These are phyloP conservation scores for Aureobasidium musti DNA, from an alignment of 2,329 filamentous ascomycete species.

Conservation along the genomic window DNA sequence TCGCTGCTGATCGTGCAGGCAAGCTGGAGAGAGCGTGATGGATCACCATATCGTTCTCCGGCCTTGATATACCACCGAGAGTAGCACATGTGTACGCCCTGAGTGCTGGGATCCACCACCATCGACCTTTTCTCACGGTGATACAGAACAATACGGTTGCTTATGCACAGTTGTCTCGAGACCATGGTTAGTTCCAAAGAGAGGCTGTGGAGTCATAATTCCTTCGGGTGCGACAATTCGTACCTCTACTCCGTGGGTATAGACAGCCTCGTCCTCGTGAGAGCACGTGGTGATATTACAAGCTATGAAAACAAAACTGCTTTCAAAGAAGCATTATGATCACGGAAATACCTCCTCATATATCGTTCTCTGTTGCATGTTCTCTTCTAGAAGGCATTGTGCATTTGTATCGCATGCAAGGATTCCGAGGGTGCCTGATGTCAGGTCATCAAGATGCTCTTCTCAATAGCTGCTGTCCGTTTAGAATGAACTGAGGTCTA, in stretches of 20 bases:
- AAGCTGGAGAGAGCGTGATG: constrained; percentile 54
- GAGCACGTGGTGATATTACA: background rate
- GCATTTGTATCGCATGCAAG: background rate
- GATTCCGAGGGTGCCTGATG: background rate
- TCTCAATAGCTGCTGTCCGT: background rate
- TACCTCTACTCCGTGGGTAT: too few relatives aligned
- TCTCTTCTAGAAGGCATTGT: too few relatives aligned
- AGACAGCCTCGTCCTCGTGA: too few relatives aligned
- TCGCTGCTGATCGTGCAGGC: constrained; percentile 74
- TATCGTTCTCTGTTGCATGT: too few relatives aligned
- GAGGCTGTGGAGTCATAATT: background rate
- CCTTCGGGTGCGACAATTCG: background rate
- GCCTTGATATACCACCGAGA: background rate
- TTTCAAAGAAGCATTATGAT: too few relatives aligned
- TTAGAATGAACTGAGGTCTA: too few relatives aligned
- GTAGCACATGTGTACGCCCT: background rate
- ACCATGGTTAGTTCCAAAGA: background rate
- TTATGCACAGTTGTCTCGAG: background rate
- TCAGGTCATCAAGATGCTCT: background rate
- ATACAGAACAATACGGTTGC: background rate
- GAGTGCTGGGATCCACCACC: background rate
- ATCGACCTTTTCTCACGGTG: background rate
- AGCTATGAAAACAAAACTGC: background rate
- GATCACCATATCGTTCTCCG: background rate
- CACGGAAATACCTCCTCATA: too few relatives aligned